These are phyloP conservation scores for Hortaea werneckii DNA, from an alignment of 2,329 filamentous ascomycete species.

Conservation along the genomic window DNA sequence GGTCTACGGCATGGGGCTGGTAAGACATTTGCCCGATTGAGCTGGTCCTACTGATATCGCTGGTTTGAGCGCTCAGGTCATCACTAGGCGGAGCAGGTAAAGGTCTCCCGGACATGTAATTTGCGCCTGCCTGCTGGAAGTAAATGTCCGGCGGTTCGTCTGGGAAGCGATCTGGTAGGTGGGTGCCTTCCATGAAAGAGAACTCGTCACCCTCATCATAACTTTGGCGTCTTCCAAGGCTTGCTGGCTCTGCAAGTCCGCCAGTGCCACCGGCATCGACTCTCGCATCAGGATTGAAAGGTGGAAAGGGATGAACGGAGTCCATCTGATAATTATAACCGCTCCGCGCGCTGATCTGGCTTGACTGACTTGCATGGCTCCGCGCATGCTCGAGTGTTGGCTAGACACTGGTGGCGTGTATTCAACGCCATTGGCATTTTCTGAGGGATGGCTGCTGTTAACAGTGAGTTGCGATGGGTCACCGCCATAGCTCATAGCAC, in stretches of 20 bases:
- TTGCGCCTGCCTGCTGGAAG: slow-evolving; percentile 73
- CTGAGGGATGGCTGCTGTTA: slow-evolving; percentile 5
- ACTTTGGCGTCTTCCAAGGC: slow-evolving; percentile 58
- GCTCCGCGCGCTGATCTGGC: slow-evolving; percentile 19
- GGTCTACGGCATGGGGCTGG: slow-evolving; percentile 16
- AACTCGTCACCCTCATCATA: slow-evolving; percentile 88
- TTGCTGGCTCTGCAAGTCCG: slow-evolving; percentile 66
- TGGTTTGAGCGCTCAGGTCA: slow-evolving; percentile 25
- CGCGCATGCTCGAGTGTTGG: slow-evolving; percentile 36
- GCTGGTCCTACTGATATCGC: slow-evolving; percentile 7
- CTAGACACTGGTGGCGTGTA: slow-evolving; percentile 31
- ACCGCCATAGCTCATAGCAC: slow-evolving; percentile 42
- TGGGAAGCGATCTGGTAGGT: slow-evolving; percentile 26
- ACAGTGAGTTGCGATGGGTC: slow-evolving; percentile 34
- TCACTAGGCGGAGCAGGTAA: slow-evolving; percentile 54
- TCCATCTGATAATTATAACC: slow-evolving; percentile 38
- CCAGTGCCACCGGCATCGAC: slow-evolving; percentile 88
- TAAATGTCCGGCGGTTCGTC: slow-evolving; percentile 78
- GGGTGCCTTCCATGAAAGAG: slow-evolving; percentile 31
- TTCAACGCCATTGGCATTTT: slow-evolving; percentile 21
- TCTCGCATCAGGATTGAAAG: slow-evolving; percentile 51
- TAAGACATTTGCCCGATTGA: slow-evolving; percentile 8
- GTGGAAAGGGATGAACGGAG: slow-evolving; percentile 47
- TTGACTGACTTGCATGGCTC: slow-evolving; percentile 33
- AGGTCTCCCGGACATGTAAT: slow-evolving; percentile 36